Percentiles rank a stretch among this genome's conserved stretches.
Conservation (phyloP, 495 filamentous ascomycete genomes). For the Massariosphaeria phaeospora region DNA sequence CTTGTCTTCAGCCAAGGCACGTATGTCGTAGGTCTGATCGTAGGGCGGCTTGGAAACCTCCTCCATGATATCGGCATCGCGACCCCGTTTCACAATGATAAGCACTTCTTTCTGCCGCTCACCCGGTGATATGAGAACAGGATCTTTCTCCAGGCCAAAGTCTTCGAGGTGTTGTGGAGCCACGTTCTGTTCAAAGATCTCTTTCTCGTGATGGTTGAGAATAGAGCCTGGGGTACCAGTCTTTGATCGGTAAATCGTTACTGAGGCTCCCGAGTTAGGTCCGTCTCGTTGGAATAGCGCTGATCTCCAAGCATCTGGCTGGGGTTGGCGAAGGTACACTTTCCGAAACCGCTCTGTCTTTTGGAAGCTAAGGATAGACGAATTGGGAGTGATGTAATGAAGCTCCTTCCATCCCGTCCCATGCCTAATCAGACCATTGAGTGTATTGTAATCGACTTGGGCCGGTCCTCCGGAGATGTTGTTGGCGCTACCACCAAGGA, state of each 20-base stretch:
- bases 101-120: slow-evolving; percentile 24
- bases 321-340: slow-evolving; percentile 17
- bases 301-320: too few relatives aligned
- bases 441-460: slow-evolving; percentile 26
- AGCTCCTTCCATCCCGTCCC: slow-evolving; percentile 34
- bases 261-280: slow-evolving; percentile 23
- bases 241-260: slow-evolving; percentile 27
- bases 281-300: too few relatives aligned
- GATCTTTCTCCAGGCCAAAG: slow-evolving; percentile 7
- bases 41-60: slow-evolving; percentile 18
- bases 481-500: slow-evolving; percentile 17
- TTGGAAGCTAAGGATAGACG: slow-evolving; percentile 23
- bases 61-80: slow-evolving; percentile 21
- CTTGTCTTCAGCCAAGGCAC: slow-evolving; percentile 14
- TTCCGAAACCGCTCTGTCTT: slow-evolving; percentile 16
- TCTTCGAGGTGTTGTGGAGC: neutral
- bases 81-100: slow-evolving; percentile 30
- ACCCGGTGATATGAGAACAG: neutral
- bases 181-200: slow-evolving; percentile 13
- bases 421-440: slow-evolving; percentile 29
- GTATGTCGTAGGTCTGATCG: slow-evolving; percentile 19
- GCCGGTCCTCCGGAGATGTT: neutral
- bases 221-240: slow-evolving; percentile 5
- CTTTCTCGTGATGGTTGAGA: slow-evolving; percentile 5
- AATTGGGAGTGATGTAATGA: slow-evolving; percentile 30